Conservation (phyloP, 768 basidiomycete genomes). For the Calocybe gangraenosa region DNA sequence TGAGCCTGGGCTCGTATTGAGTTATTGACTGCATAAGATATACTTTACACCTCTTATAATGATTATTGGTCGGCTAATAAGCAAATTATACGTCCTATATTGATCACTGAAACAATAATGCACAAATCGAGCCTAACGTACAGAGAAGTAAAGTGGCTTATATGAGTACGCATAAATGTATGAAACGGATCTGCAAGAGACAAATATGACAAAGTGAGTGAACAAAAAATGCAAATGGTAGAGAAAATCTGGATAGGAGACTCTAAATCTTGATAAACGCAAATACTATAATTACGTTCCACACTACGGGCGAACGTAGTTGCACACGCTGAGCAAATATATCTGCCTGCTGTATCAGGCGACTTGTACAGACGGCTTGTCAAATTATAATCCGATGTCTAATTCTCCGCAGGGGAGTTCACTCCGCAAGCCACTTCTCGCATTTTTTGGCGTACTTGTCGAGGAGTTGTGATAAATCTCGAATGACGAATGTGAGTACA, state of each 20-base stretch:
- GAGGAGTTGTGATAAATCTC: conserved; percentile 78
- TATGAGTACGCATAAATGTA: conserved; percentile 7
- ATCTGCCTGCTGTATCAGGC: too few species aligned
- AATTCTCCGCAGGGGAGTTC: conserved; percentile 11
- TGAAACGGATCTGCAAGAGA: neutral
- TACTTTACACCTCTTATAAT: conserved; percentile 4
- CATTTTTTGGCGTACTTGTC: conserved; percentile 95
- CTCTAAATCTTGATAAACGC: conserved; percentile 10
- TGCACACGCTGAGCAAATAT: conserved; percentile 3
- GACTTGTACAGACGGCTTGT: too few species aligned
- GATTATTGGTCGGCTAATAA: neutral
- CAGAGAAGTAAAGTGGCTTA: conserved; percentile 7
- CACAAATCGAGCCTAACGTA: conserved; percentile 11
- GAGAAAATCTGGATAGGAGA: neutral
- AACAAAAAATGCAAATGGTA: conserved; percentile 12
- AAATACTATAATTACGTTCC: conserved; percentile 15
- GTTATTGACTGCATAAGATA: conserved; percentile 2
- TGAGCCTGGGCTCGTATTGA: conserved; percentile 28
- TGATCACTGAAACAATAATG: conserved; percentile 8
- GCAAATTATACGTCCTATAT: conserved; percentile 12
- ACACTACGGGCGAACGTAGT: conserved; percentile 6
- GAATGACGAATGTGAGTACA: conserved; percentile 85
- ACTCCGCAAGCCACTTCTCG: conserved; percentile 89
- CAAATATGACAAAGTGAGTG: conserved; percentile 10
- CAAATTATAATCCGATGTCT: neutral